These are phyloP conservation scores for Nicotiana paniculata DNA, from an alignment of 257 asterid species.

Conservation along the genomic window DNA sequence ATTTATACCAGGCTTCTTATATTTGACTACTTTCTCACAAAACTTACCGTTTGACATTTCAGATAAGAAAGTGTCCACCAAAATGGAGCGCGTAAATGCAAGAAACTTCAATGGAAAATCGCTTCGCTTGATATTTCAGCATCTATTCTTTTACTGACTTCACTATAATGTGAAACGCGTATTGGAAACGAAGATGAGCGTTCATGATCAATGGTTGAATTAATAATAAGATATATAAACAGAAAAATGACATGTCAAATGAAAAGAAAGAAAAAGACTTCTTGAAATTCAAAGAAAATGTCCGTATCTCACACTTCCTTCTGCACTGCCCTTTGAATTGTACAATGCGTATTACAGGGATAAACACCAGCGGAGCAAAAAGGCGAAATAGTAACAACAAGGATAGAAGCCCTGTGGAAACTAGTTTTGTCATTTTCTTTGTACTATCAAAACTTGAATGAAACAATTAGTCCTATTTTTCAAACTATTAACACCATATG, in stretches of 20 bases:
- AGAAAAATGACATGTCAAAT: not conserved
- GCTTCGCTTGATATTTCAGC: not conserved
- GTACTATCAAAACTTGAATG: not conserved
- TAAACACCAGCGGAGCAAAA: not conserved
- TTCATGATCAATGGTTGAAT: not conserved
- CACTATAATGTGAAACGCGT: not conserved
- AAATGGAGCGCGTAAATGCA: not conserved
- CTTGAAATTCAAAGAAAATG: not conserved
- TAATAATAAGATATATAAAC: not conserved
- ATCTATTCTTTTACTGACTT: not conserved
- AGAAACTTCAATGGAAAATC: not conserved
- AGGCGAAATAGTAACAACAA: not conserved
- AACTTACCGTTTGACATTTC: not conserved
- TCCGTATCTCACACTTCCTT: not conserved
- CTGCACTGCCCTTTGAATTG: not conserved
- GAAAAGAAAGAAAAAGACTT: not conserved
- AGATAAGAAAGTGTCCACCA: not conserved
- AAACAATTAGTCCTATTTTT: not conserved
- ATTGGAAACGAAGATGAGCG: not conserved
- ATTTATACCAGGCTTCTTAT: not conserved
- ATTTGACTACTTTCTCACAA: not conserved
- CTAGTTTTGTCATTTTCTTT: not conserved
- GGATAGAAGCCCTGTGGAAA: not conserved
- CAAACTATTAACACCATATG: slow-evolving; percentile 2
- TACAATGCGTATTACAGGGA: not conserved